Evolutionary conservation across 108 stramenopile genomes (phyloP).

Genomic region (Ochromonas danica): DNA sequence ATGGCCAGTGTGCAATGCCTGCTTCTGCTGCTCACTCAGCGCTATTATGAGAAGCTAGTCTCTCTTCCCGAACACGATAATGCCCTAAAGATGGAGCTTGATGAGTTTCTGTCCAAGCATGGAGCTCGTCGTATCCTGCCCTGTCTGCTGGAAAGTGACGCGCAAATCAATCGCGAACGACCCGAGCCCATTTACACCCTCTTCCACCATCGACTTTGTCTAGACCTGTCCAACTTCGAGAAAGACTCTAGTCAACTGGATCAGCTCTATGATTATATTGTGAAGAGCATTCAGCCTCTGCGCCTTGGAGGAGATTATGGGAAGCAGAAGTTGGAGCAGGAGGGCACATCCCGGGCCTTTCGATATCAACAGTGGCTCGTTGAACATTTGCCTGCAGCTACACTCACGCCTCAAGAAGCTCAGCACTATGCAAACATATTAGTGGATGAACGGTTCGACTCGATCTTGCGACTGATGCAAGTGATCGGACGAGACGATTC

Average conservation of each 20-base stretch:
- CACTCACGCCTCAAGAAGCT: background rate
- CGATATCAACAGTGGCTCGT: background rate
- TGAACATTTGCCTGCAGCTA: background rate
- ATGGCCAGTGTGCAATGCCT: background rate
- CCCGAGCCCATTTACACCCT: background rate
- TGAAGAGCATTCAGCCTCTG: background rate
- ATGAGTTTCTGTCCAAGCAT: background rate
- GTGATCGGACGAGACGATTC: background rate
- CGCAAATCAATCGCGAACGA: background rate
- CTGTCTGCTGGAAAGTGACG: background rate
- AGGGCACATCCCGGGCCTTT: background rate
- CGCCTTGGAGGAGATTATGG: background rate
- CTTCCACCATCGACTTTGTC: background rate
- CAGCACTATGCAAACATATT: background rate
- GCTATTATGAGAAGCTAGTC: background rate
- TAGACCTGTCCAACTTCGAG: slow-evolving; percentile 4
- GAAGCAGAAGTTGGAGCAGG: background rate
- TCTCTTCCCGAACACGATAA: background rate
- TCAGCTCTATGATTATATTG: background rate
- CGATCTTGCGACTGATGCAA: background rate
- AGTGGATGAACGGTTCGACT: background rate
- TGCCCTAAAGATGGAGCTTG: background rate
- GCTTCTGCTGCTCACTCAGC: background rate
- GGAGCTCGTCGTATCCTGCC: background rate
- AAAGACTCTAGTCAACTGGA: background rate